Base-by-base conservation (phyloP, 2,329 filamentous ascomycete genomes). In the Parastagonospora avenae region DNA sequence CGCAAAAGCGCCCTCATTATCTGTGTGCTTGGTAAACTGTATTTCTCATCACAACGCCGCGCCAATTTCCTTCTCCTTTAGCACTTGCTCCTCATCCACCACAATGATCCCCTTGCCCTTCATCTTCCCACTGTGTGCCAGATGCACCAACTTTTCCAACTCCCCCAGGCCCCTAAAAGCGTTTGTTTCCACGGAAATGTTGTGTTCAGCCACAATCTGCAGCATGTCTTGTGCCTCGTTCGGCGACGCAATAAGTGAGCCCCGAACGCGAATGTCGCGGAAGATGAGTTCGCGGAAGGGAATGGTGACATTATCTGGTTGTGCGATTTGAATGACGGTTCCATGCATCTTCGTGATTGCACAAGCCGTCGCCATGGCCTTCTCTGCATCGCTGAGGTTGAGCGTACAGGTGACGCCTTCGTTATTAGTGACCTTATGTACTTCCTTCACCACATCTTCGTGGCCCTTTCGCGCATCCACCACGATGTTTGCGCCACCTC, bases 271-370 rank as follows among this genome's bases (percentile, higher is more conserved):
- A 19, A 85, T 78, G 59, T 84, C 82, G 6, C 82, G 72, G 62
- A 84, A 82, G 32, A 85, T 73, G 6, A 84, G 59, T 59, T 85
- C 80, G 1, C 62, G 62, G 50, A 77, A 78, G 0, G 77, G 76
- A 11, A 78, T 71, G 19, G 27, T 19, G 30, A 57, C 48, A 8
- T 38, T 36, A 6, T 50, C 24, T 9, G 53, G 48, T 67, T 85
- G 83, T n/a, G 82, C 83, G 41, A 86, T 79, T 64, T 86, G 82
- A 2, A 86, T 74, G 62, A 85, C 74, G 0, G 73, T 77, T 2
- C 82, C 83, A 61, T 87, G 84, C 77, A 82, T 85, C 60, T 76
- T 80, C 0, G 84, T 87, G 1, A 85, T 72, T 0, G 82, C 82
- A 45, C 80, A 83, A 0, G 76, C 79, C 16, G 79, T 66, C 4